These are phyloP conservation scores for Camelina laxa DNA, from an alignment of 345 rosid species.

Conservation along the genomic window DNA sequence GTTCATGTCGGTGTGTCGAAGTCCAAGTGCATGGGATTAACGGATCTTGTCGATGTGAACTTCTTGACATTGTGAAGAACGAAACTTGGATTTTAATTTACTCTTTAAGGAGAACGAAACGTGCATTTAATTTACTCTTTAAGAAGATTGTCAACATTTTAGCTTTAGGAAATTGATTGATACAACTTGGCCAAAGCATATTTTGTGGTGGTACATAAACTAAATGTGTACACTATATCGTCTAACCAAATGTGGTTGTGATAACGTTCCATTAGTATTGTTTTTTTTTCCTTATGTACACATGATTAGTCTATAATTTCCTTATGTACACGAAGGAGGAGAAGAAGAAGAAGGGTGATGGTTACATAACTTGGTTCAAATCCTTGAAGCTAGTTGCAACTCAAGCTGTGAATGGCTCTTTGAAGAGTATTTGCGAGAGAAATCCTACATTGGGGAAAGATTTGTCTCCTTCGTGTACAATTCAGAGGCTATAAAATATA, in stretches of 20 bases:
- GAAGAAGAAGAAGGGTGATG: too few species aligned
- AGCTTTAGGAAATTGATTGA: background rate
- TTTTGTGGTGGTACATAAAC: background rate
- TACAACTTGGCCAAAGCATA: slow-evolving; percentile 5
- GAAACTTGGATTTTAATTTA: background rate
- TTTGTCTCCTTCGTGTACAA: too few species aligned
- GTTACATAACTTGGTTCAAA: too few species aligned
- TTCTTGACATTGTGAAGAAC: background rate
- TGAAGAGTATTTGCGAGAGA: too few species aligned
- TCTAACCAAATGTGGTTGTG: background rate
- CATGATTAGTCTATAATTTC: slow-evolving; percentile 10
- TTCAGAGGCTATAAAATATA: too few species aligned
- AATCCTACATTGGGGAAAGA: too few species aligned
- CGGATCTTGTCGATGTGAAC: background rate
- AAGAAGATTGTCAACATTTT: background rate
- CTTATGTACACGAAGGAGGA: too few species aligned
- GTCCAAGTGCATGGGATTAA: slow-evolving; percentile 15
- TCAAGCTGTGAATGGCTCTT: too few species aligned
- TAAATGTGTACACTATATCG: background rate
- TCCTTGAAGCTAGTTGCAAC: too few species aligned
- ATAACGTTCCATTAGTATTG: background rate
- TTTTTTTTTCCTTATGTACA: background rate
- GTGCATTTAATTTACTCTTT: slow-evolving; percentile 3
- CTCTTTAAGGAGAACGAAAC: background rate
- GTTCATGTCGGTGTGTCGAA: slow-evolving; percentile 17